phyloP scores from a whole-genome alignment of 1,284 basidiomycete genomes.

The Puccinia triticina region DNA sequence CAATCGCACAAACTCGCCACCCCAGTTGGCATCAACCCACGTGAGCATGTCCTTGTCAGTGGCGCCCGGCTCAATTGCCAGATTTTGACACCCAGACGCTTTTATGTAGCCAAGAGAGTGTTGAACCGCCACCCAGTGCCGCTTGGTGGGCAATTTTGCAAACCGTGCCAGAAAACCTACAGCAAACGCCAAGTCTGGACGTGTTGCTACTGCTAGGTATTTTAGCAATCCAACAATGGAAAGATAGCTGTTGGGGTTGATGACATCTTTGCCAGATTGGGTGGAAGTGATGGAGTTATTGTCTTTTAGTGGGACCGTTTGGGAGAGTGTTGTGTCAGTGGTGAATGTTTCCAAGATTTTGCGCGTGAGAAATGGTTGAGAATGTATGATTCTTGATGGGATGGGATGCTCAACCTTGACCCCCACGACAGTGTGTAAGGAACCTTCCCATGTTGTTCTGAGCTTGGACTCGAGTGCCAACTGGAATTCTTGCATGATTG shows the following conservation, averaged over 20 bases:
- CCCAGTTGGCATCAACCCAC: too few species aligned
- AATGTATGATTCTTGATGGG: background rate
- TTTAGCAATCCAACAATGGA: slow-evolving; percentile 25
- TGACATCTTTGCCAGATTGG: background rate
- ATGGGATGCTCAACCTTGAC: background rate
- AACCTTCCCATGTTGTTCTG: background rate
- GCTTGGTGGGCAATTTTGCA: background rate
- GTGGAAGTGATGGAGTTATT: background rate
- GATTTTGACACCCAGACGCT: background rate
- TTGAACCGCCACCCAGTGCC: slow-evolving; percentile 23
- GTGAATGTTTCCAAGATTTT: slow-evolving; percentile 14
- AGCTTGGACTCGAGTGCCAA: background rate
- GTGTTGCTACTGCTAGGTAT: slow-evolving; percentile 21
- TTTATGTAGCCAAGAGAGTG: background rate
- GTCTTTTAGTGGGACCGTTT: background rate
- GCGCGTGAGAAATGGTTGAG: background rate
- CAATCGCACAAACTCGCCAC: too few species aligned
- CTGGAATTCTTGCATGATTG: background rate
- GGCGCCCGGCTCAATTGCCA: background rate
- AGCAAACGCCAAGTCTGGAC: slow-evolving; percentile 14
- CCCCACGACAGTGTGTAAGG: background rate
- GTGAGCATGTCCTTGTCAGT: background rate
- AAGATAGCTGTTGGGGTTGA: slow-evolving; percentile 5
- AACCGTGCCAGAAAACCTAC: slow-evolving; percentile 20
- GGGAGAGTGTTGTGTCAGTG: background rate